phyloP scores from a whole-genome alignment of 1,139 yeast genomes.

The Meyerozyma sp. region DNA sequence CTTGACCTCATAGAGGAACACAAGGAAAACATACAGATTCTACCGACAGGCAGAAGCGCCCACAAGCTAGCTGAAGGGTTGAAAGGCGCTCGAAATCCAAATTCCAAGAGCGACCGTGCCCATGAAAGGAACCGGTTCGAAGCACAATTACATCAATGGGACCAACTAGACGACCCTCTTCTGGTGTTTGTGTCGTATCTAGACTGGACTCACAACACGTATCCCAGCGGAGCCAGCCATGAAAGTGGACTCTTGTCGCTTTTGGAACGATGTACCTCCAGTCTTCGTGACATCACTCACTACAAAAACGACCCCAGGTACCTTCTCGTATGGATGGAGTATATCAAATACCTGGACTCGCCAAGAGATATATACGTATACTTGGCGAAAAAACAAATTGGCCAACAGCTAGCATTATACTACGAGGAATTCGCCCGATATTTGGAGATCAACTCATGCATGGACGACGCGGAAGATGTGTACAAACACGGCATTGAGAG shows the following conservation, averaged over 20 bases:
- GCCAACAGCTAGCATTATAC: slow-evolving; percentile 58
- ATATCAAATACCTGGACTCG: slow-evolving; percentile 61
- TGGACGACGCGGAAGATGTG: slow-evolving; percentile 59
- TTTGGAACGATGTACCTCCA: slow-evolving; percentile 68
- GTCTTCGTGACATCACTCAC: slow-evolving; percentile 57
- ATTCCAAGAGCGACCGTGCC: slow-evolving; percentile 22
- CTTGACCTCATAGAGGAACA: slow-evolving; percentile 48
- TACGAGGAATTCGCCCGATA: slow-evolving; percentile 78
- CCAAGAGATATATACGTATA: slow-evolving; percentile 72
- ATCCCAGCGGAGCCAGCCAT: slow-evolving; percentile 61
- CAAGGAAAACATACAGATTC: slow-evolving; percentile 77
- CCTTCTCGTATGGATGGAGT: slow-evolving; percentile 74
- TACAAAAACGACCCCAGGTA: slow-evolving; percentile 83
- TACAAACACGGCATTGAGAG: slow-evolving; percentile 55
- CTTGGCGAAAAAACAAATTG: slow-evolving; percentile 71
- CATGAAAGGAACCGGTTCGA: slow-evolving; percentile 43
- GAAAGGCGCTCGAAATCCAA: slow-evolving; percentile 14
- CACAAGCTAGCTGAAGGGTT: slow-evolving; percentile 48
- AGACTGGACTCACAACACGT: slow-evolving; percentile 62
- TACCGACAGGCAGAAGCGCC: slow-evolving; percentile 68
- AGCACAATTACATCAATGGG: slow-evolving; percentile 35
- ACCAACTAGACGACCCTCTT: slow-evolving; percentile 76
- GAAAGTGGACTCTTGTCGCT: slow-evolving; percentile 65
- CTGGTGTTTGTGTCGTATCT: slow-evolving; percentile 69
- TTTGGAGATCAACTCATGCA: slow-evolving; percentile 49